Evolutionary conservation across 2,329 filamentous ascomycete genomes (phyloP).

Genomic region (Fusarium papillatum): DNA sequence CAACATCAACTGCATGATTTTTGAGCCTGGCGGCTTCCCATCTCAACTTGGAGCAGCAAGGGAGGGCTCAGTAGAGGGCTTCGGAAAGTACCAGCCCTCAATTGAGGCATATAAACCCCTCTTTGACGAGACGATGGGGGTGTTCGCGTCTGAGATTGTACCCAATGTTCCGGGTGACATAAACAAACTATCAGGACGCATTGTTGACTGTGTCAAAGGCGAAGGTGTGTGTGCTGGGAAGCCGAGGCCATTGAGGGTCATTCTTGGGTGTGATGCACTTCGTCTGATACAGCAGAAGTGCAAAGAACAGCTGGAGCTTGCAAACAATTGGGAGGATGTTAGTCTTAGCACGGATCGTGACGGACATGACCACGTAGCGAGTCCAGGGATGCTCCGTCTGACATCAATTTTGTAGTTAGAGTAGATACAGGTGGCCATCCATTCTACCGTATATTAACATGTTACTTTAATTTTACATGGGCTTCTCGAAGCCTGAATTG

Average conservation of each 20-base stretch:
- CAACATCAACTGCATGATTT: slow-evolving; percentile 45
- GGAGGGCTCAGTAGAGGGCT: slow-evolving; percentile 1
- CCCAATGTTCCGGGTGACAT: background rate
- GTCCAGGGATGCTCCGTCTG: background rate
- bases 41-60: slow-evolving; percentile 46
- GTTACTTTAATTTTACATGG: background rate
- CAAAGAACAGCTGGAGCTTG: slow-evolving; percentile 42
- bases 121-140: background rate
- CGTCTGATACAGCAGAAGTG: slow-evolving; percentile 41
- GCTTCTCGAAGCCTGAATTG: background rate
- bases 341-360: slow-evolving; percentile 40
- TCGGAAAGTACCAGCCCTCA: background rate
- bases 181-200: background rate
- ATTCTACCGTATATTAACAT: background rate
- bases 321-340: slow-evolving; percentile 41
- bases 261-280: slow-evolving; percentile 47
- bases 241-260: slow-evolving; percentile 42
- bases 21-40: slow-evolving; percentile 49
- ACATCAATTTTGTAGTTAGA: background rate
- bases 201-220: slow-evolving; percentile 35
- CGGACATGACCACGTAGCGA: background rate
- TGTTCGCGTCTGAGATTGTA: background rate
- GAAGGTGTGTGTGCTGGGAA: slow-evolving; percentile 42
- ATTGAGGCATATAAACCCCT: background rate
- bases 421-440: background rate